phyloP scores from a whole-genome alignment of 768 basidiomycete genomes.

The Xerocomus spinulosus region DNA sequence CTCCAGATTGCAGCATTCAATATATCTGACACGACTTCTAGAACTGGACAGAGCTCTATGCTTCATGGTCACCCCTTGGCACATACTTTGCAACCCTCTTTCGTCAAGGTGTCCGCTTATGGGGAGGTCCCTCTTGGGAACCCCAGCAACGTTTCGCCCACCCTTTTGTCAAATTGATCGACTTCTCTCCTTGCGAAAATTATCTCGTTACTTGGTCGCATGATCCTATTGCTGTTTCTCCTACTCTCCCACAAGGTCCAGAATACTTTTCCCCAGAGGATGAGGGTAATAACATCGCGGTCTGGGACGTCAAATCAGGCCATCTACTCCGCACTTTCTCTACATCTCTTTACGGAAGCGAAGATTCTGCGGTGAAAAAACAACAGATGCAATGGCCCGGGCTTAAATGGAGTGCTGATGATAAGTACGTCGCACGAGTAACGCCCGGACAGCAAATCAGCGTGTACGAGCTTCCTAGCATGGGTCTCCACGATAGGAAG shows the following conservation, averaged over 20 bases:
- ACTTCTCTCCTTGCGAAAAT: slow-evolving; percentile 95
- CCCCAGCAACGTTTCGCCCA: slow-evolving; percentile 90
- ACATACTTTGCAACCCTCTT: slow-evolving; percentile 94
- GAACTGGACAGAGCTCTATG: slow-evolving; percentile 97
- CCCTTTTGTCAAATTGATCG: slow-evolving; percentile 90
- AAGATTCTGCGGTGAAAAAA: slow-evolving; percentile 58
- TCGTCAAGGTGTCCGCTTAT: slow-evolving; percentile 90
- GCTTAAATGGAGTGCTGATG: slow-evolving; percentile 96
- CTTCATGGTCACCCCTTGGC: slow-evolving; percentile 94
- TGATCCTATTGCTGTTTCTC: slow-evolving; percentile 83
- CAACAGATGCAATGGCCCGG: slow-evolving; percentile 87
- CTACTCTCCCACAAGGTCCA: slow-evolving; percentile 74
- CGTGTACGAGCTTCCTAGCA: slow-evolving; percentile 90
- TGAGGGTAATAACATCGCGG: slow-evolving; percentile 92
- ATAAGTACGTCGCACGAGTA: slow-evolving; percentile 87
- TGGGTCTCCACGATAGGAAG: slow-evolving; percentile 95
- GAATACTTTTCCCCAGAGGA: slow-evolving; percentile 90
- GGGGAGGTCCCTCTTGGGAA: slow-evolving; percentile 92
- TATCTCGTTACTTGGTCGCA: slow-evolving; percentile 98
- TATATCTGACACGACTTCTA: slow-evolving; percentile 28
- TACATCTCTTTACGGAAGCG: slow-evolving; percentile 56
- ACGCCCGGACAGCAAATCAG: slow-evolving; percentile 92
- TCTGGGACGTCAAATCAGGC: slow-evolving; percentile 98
- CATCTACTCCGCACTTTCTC: slow-evolving; percentile 89
- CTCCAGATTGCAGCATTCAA: neutral